These are phyloP conservation scores for Hymenoscyphus albidus DNA, from an alignment of 2,329 filamentous ascomycete genomes.

Conservation along the genomic window DNA sequence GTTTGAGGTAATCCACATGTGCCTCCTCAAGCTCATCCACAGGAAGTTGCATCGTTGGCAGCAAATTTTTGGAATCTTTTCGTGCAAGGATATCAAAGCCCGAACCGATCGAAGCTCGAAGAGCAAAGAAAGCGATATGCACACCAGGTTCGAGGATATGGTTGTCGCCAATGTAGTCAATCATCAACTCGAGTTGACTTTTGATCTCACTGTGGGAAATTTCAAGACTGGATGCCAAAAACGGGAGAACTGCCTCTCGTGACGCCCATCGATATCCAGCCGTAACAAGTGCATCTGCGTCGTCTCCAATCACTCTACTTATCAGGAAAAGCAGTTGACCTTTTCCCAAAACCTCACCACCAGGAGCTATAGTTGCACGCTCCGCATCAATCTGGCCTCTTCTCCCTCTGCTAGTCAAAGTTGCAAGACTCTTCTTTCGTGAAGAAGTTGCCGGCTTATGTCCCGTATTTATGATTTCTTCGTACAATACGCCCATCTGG, in stretches of 20 bases:
- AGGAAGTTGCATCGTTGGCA: slow-evolving; percentile 55
- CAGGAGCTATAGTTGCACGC: slow-evolving; percentile 62
- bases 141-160: slow-evolving; percentile 49
- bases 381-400: slow-evolving; percentile 13
- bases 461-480: slow-evolving; percentile 69
- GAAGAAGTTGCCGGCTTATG: slow-evolving; percentile 24
- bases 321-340: slow-evolving; percentile 81
- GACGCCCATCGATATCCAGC: slow-evolving; percentile 76
- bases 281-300: slow-evolving; percentile 62
- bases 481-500: slow-evolving; percentile 66
- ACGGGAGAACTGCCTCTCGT: slow-evolving; percentile 61
- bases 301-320: slow-evolving; percentile 54
- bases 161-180: slow-evolving; percentile 47
- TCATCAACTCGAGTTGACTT: slow-evolving; percentile 60
- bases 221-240: slow-evolving; percentile 70
- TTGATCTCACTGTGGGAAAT: slow-evolving; percentile 62
- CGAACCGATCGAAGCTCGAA: slow-evolving; percentile 46
- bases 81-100: slow-evolving; percentile 33
- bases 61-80: slow-evolving; percentile 47
- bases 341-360: slow-evolving; percentile 49
- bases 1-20: slow-evolving; percentile 50
- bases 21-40: slow-evolving; percentile 48
- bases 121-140: slow-evolving; percentile 56
- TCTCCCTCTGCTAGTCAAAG: neutral
- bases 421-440: slow-evolving; percentile 10